Evolutionary conservation across 148 eudicot genomes (phyloP).

Genomic region (Cornus florida): DNA sequence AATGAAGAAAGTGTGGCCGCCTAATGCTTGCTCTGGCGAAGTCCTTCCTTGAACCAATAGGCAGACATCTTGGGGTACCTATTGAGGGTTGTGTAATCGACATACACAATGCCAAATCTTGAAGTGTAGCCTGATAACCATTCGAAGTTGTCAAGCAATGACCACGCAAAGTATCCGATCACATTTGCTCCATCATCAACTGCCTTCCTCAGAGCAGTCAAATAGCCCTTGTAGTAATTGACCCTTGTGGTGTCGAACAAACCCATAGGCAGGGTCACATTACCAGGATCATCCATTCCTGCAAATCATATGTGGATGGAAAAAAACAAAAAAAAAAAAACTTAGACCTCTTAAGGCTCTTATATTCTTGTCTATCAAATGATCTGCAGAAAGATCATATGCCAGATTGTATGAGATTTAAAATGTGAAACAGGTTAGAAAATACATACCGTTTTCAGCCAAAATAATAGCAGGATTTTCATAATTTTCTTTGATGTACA

Average conservation of each 20-base stretch:
- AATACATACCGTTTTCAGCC: conserved; percentile 73
- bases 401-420: background rate
- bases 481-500: conserved; percentile 72
- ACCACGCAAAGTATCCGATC: conserved; percentile 91
- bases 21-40: conserved; percentile 31
- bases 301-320: conserved; percentile 15
- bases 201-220: conserved; percentile 55
- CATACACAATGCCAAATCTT: conserved; percentile 87
- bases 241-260: conserved; percentile 65
- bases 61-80: conserved; percentile 90
- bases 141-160: conserved; percentile 89
- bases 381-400: background rate
- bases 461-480: conserved; percentile 78
- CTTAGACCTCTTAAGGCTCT: background rate
- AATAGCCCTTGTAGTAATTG: conserved; percentile 67
- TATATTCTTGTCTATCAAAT: too few relatives aligned
- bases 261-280: conserved; percentile 55
- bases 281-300: conserved; percentile 97
- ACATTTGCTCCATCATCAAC: conserved; percentile 84
- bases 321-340: too few relatives aligned
- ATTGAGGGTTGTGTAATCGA: conserved; percentile 73
- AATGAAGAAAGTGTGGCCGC: background rate
- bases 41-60: conserved; percentile 72
- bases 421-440: background rate
- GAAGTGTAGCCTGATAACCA: conserved; percentile 93